Evolutionary conservation across 768 basidiomycete genomes (phyloP), one percentile per base, ranked within the genome.

Genomic region (Psilocybe cubensis): DNA sequence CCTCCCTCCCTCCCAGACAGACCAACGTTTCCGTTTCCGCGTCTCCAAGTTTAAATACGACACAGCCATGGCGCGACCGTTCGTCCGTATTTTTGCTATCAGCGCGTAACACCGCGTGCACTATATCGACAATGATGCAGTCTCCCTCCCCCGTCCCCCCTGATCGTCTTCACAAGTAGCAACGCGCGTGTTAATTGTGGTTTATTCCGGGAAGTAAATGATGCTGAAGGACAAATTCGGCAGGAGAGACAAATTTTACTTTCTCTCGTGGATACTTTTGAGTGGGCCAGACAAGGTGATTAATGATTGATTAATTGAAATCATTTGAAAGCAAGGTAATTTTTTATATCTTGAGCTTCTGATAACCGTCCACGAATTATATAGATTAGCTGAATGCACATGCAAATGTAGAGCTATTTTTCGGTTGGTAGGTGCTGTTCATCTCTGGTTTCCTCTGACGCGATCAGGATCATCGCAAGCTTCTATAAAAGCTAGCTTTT

Each of bases 11-110:
- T n/a, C n/a, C n/a, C n/a, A n/a, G n/a, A n/a, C n/a, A n/a, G 17
- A 48, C 46, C 10, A 48, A 48, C 46, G 46, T 48, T 48, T 17
- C 35, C n/a, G n/a, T n/a, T n/a, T n/a, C n/a, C n/a, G n/a, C n/a
- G n/a, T n/a, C n/a, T n/a, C 7, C 35, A 12, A 11, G 1, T 38
- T 38, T 38, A 38, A 31, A 38, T 38, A 38, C 11, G 12, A 38
- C 35, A n/a, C n/a, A n/a, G n/a, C 4, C 25, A 4, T 28, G 9
- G 17, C 18, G 17, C 46, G 29, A 48, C 46, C 46, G 46, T 48
- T 29, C 46, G 46, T 20, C 8, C 28, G 21, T 48, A 48, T 48
- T 28, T 48, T 48, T 48, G 46, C 28, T 48, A 48, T 48, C 46
- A 31, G 25, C 27, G 28, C 9, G 8, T 29, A 20, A 48, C 5